Conservation (phyloP, 129 eudicot species). For the Smallanthus sonchifolius region DNA sequence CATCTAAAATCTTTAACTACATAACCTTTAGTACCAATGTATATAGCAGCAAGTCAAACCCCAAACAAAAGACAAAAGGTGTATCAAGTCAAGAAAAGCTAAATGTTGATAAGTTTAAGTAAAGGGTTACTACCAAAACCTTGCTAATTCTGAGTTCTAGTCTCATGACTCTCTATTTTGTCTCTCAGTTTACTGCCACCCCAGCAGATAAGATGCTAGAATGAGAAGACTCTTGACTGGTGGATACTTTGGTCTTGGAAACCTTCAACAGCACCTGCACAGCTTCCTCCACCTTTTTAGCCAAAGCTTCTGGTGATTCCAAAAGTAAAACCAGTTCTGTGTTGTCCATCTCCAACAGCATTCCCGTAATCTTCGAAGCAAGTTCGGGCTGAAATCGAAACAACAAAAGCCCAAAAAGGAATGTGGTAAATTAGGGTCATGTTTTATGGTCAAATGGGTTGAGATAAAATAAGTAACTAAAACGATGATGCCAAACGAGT, state of each 20-base stretch:
- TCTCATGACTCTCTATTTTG: neutral
- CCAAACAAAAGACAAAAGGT: neutral
- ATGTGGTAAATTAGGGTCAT: neutral
- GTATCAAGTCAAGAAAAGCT: neutral
- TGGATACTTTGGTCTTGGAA: slow-evolving; percentile 41
- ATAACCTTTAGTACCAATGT: neutral
- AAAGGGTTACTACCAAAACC: slow-evolving; percentile 10
- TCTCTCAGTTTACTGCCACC: slow-evolving; percentile 60
- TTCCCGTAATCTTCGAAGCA: slow-evolving; percentile 85
- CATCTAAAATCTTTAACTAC: neutral
- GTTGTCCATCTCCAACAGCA: slow-evolving; percentile 94
- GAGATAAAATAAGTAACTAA: neutral
- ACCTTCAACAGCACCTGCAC: slow-evolving; percentile 58
- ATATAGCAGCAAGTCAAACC: slow-evolving; percentile 8
- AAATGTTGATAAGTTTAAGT: neutral
- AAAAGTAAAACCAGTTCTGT: slow-evolving; percentile 58
- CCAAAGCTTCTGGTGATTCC: slow-evolving; percentile 70
- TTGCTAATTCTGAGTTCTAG: slow-evolving; percentile 14
- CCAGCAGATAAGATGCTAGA: slow-evolving; percentile 44
- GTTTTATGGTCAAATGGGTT: neutral
- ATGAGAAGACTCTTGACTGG: slow-evolving; percentile 48
- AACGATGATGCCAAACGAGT: neutral
- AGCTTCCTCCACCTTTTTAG: slow-evolving; percentile 75
- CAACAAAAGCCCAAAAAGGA: neutral
- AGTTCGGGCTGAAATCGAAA: slow-evolving; percentile 63